Conservation (phyloP, 805 yeast genomes). For the Candida dendrica region DNA sequence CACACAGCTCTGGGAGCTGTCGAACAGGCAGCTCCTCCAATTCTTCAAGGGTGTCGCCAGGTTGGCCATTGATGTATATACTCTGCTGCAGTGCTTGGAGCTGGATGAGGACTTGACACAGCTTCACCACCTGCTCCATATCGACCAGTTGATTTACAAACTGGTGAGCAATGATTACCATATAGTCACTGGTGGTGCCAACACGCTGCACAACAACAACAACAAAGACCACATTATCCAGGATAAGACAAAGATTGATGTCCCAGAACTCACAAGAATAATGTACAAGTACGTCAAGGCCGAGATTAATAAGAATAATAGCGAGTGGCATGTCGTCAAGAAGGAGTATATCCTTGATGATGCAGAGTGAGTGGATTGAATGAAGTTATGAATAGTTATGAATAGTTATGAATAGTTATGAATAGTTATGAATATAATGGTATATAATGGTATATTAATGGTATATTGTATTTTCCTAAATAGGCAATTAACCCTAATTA, state of each 20-base stretch:
- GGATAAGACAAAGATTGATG: conserved; percentile 1
- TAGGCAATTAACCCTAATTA: too few species aligned
- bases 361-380: too few species aligned
- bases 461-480: too few species aligned
- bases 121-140: conserved; percentile 8
- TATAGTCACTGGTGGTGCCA: too few species aligned
- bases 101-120: conserved; percentile 5
- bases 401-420: too few species aligned
- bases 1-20: conserved; percentile 10
- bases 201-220: too few species aligned
- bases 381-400: too few species aligned
- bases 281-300: conserved; percentile 1
- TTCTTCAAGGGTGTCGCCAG: conserved; percentile 10
- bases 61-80: conserved; percentile 8
- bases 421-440: too few species aligned
- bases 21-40: conserved; percentile 7
- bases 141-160: conserved; percentile 18
- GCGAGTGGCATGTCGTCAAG: conserved; percentile 21
- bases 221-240: not conserved
- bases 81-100: conserved; percentile 8
- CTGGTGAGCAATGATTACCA: conserved; percentile 14
- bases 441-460: too few species aligned
- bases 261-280: conserved; percentile 3
- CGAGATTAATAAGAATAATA: conserved; percentile 11
- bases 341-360: conserved; percentile 2